Base-by-base conservation (phyloP, 2,329 filamentous ascomycete species). In the Cladosporium sp. region DNA sequence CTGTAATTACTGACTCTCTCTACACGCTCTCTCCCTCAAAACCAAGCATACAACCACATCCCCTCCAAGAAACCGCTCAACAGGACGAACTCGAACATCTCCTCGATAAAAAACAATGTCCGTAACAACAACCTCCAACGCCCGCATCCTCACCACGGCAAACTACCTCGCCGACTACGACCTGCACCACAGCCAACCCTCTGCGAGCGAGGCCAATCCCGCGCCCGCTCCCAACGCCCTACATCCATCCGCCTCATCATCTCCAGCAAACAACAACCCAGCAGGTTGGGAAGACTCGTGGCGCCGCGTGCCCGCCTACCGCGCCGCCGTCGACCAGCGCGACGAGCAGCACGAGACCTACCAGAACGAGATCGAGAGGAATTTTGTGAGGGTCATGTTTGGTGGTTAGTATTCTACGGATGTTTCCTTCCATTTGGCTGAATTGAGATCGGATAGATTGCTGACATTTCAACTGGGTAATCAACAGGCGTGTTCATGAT, bases 331-430 rank as follows among this genome's bases (percentile, higher is more conserved):
- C 64, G 76, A 73, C 3, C 70, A 80, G 44, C 72, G 83, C 7
- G 78, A 82, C 67, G 74, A 71, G 3, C 73, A 80, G 60, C 72
- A 84, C n/a, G 75, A 81, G 3, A 78, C 78, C 0, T 83, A 81
- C 46, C 72, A 71, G n/a, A 84, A 80, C 69, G 69, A 68, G 1
- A 74, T 77, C 6, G 84, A 86, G 71, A 73, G 74, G 50, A 77
- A 76, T 7, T 85, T 86, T 69, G 77, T 86, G 21, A 72, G 76
- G 23, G 73, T 82, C 0, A 85, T 86, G 83, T 82, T 85, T 67
- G 78, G 77, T 31, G 83, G 72, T 53, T 55, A 66, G 80, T 6
- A 78, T 82, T 14, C 77, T 76, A 68, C 44, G 46, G 16, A 11
- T 37, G 12, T 40, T 40, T 11, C 14, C 14, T 37, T 6, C 16